Evolutionary conservation across 768 basidiomycete genomes (phyloP).

Genomic region (Podaxis mareebaensis): DNA sequence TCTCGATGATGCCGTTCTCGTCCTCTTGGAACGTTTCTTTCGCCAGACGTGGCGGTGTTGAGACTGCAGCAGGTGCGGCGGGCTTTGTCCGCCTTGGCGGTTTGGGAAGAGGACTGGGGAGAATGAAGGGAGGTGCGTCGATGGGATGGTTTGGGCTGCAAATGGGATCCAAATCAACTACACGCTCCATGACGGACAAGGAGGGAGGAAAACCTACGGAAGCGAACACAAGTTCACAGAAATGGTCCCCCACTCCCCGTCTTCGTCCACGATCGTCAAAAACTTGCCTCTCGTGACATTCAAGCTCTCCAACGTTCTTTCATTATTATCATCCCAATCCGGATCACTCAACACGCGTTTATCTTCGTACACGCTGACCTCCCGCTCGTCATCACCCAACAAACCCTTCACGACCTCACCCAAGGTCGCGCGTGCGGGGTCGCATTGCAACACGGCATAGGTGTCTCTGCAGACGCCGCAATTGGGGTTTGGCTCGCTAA

Average conservation of each 20-base stretch:
- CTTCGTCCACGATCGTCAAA: constrained; percentile 86
- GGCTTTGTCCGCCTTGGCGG: constrained; percentile 48
- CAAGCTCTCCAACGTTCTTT: constrained; percentile 77
- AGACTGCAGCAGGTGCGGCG: constrained; percentile 34
- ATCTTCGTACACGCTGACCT: constrained; percentile 85
- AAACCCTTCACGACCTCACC: constrained; percentile 72
- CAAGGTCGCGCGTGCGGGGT: constrained; percentile 67
- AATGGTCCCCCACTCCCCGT: constrained; percentile 72
- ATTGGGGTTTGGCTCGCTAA: constrained; percentile 67
- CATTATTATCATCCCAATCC: constrained; percentile 90
- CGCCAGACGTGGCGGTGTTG: constrained; percentile 41
- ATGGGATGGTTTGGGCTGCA: constrained; percentile 56
- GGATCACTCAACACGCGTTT: constrained; percentile 87
- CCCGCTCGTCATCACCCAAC: constrained; percentile 56
- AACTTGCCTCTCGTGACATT: constrained; percentile 84
- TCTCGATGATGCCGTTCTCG: constrained; percentile 52
- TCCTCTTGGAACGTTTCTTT: constrained; percentile 37
- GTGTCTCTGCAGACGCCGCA: constrained; percentile 90
- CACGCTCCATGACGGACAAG: neutral
- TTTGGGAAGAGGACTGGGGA: constrained; percentile 64
- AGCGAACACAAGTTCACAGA: constrained; percentile 66
- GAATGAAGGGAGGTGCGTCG: constrained; percentile 54
- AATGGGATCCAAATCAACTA: neutral
- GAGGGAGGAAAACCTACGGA: constrained; percentile 57
- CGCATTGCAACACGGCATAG: constrained; percentile 74